A percentile compares a stretch with the other conserved stretches of the same genome.
These are phyloP conservation scores for Fraxinus ornus DNA, from an alignment of 305 asterid species.

Conservation along the genomic window DNA sequence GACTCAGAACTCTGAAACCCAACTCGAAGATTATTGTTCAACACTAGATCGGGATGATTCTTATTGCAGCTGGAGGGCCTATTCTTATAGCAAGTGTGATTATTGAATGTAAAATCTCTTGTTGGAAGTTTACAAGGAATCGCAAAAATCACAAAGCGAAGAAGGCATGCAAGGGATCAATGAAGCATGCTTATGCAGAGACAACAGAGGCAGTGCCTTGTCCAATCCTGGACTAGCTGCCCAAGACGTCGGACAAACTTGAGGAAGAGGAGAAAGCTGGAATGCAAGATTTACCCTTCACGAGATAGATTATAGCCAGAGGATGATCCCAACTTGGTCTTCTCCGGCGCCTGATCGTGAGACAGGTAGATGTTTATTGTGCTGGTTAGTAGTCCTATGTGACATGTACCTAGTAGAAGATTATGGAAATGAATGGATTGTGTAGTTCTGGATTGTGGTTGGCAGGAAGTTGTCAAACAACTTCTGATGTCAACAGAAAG, in stretches of 20 bases:
- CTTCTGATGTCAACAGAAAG: background rate
- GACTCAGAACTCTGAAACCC: constrained; percentile 68
- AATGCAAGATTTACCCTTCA: constrained; percentile 81
- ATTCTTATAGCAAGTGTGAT: constrained; percentile 81
- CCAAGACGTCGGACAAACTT: constrained; percentile 61
- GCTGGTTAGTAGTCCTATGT: background rate
- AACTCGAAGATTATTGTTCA: constrained; percentile 78
- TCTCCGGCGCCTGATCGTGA: constrained; percentile 56
- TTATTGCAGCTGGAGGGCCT: constrained; percentile 83
- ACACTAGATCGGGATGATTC: constrained; percentile 75
- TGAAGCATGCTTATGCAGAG: constrained; percentile 20
- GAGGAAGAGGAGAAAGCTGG: constrained; percentile 71
- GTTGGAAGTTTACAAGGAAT: constrained; percentile 66
- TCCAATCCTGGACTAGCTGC: constrained; percentile 79
- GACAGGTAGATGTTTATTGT: constrained; percentile 21
- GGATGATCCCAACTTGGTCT: constrained; percentile 62
- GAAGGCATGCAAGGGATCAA: constrained; percentile 28
- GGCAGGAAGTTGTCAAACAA: background rate
- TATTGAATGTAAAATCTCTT: constrained; percentile 71
- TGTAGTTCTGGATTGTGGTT: background rate
- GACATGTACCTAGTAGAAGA: background rate
- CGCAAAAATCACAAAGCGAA: constrained; percentile 54
- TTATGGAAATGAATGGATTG: background rate
- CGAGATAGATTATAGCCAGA: constrained; percentile 67
- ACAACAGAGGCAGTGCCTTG: constrained; percentile 25